Evolutionary conservation across 2,329 filamentous ascomycete species (phyloP), one percentile per base, ranked within the genome.

Genomic region (Alternaria hordeiaustralica): DNA sequence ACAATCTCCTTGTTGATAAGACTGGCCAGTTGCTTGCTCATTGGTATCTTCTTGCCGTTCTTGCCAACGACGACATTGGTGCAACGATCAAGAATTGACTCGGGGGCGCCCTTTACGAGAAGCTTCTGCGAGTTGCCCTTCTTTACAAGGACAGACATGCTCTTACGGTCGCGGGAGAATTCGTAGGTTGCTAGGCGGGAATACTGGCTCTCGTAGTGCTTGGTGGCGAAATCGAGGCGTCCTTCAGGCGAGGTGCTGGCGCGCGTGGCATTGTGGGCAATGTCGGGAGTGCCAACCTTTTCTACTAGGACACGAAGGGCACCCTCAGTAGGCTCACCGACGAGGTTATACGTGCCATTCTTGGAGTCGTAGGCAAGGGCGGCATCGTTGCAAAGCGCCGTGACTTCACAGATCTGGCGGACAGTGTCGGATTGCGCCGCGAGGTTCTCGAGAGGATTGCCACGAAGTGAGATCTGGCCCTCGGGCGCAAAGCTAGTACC

Each of bases 131-230:
- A 82, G 54, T 86, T 84, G 60, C 87, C 90, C 58, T 87, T 86
- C 69, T 91, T 87, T 66, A 96, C 93, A 63, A 98, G 84, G 36
- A 99, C 96, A 51, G 96, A 99, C 96, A 99, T 99, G 82, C 95
- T 98, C 88, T 99, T 99, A 67, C 96, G 89, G 81, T 99, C 96
- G 73, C 96, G 90, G 1, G 96, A 98, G 82, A 99, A 99, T 79
- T 99, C 96, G 74, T 93, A 99, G 11, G 94, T 97, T 9, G 94
- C 91, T 60, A 97, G 86, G 45, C 91, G 89, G 56, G 89, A 88
- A 54, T 90, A 88, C 70, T 88, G 87, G 70, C 89, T 86, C 82
- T 97, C 94, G 79, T 97, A 97, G 82, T 90, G 90, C 68, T 89
- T 87, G 84, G 94, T 98, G 63, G 93, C 90, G 73, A 91, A 88